Conservation (phyloP, 768 basidiomycete species). For the Trametes gibbosa region DNA sequence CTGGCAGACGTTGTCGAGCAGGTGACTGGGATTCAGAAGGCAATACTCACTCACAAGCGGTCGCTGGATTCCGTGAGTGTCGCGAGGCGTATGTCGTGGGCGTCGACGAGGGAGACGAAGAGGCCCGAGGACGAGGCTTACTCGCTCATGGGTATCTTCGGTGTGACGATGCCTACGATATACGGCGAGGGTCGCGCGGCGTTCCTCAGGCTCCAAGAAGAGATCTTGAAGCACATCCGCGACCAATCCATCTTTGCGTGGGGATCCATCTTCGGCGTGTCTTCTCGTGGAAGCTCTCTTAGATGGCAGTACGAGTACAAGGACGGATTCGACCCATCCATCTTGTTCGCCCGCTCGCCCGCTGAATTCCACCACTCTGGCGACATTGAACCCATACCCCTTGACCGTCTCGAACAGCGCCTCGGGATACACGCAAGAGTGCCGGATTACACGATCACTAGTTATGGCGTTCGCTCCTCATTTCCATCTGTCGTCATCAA, state of each 20-base stretch:
- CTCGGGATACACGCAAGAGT: background rate
- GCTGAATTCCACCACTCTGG: background rate
- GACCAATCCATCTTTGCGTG: background rate
- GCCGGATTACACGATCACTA: background rate
- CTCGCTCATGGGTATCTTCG: slow-evolving; percentile 1
- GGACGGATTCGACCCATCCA: background rate
- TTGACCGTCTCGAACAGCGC: background rate
- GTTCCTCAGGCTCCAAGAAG: background rate
- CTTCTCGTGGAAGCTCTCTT: background rate
- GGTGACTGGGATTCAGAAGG: background rate
- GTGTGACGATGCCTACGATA: background rate
- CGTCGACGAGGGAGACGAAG: background rate
- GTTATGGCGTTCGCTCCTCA: background rate
- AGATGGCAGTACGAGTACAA: background rate
- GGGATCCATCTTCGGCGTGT: background rate
- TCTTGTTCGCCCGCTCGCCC: background rate
- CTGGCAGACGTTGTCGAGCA: background rate
- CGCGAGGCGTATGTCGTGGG: background rate
- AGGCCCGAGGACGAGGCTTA: background rate
- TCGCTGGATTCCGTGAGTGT: background rate
- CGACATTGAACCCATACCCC: background rate
- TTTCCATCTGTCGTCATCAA: background rate
- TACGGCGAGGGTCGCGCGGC: background rate
- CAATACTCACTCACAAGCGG: background rate
- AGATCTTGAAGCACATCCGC: background rate